These are phyloP conservation scores for Monosporascus sp. DNA, from an alignment of 2,329 filamentous ascomycete genomes.

Conservation along the genomic window DNA sequence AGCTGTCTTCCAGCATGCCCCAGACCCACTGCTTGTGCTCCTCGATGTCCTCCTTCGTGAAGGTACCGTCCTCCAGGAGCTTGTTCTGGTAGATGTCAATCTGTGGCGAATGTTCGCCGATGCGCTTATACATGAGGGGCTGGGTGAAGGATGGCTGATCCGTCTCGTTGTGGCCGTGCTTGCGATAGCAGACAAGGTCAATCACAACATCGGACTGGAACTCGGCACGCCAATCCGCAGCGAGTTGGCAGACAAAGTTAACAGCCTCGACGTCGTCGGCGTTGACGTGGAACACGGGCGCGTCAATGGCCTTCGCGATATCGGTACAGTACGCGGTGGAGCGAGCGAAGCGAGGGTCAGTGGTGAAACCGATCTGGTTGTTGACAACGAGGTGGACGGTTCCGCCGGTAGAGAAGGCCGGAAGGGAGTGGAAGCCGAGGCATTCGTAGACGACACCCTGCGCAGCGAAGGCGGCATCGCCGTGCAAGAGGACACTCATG, in stretches of 20 bases:
- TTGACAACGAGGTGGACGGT: slow-evolving; percentile 97
- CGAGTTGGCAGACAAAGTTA: slow-evolving; percentile 96
- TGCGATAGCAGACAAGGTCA: slow-evolving; percentile 97
- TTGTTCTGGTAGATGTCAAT: slow-evolving; percentile 90
- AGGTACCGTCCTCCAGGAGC: slow-evolving; percentile 85
- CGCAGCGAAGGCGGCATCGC: slow-evolving; percentile 92
- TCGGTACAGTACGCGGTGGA: slow-evolving; percentile 99
- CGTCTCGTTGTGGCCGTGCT: slow-evolving; percentile 98
- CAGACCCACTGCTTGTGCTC: slow-evolving; percentile 99
- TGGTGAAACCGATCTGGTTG: slow-evolving; percentile 99
- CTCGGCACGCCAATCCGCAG: slow-evolving; percentile 95
- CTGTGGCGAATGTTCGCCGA: slow-evolving; percentile 75
- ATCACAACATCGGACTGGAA: slow-evolving; percentile 99
- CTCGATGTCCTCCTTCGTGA: slow-evolving; percentile 95
- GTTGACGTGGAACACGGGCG: slow-evolving; percentile 98
- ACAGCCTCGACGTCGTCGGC: slow-evolving; percentile 97
- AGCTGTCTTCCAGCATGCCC: slow-evolving; percentile 98
- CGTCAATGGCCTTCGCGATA: slow-evolving; percentile 97
- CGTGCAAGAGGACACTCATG: slow-evolving; percentile 94
- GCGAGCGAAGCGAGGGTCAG: slow-evolving; percentile 92
- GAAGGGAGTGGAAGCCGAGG: slow-evolving; percentile 92
- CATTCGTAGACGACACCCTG: slow-evolving; percentile 99
- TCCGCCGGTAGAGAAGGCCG: slow-evolving; percentile 93
- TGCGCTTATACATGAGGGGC: slow-evolving; percentile 98
- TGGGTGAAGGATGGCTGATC: slow-evolving; percentile 99